Evolutionary conservation across 176 grass and related monocot genomes (phyloP).

Genomic region (Oryza glumipatula): DNA sequence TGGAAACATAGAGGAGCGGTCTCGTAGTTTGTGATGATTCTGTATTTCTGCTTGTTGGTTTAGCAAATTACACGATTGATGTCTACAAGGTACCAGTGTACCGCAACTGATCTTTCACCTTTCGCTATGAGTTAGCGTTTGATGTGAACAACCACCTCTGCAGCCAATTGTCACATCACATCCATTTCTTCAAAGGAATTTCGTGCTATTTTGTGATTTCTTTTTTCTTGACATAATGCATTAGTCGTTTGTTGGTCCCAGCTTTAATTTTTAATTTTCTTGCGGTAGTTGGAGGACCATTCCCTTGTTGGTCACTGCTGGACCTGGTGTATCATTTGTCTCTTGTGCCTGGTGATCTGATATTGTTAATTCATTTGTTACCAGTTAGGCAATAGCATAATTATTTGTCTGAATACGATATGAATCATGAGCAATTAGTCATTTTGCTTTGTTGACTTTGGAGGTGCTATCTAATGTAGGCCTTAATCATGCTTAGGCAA

Average conservation of each 20-base stretch:
- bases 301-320: neutral
- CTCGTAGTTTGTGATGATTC: neutral
- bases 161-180: neutral
- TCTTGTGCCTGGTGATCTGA: neutral
- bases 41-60: neutral
- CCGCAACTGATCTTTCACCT: neutral
- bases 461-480: slow-evolving; percentile 11
- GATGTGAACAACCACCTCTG: neutral
- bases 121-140: neutral
- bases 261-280: neutral
- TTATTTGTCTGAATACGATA: neutral
- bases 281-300: neutral
- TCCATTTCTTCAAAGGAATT: neutral
- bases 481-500: slow-evolving; percentile 27
- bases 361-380: neutral
- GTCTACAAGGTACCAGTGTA: neutral
- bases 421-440: neutral
- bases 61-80: neutral
- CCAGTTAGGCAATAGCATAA: neutral
- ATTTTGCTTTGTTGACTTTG: slow-evolving; percentile 6
- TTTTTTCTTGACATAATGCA: neutral
- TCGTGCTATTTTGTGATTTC: neutral
- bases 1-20: neutral
- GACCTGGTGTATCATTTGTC: neutral
- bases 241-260: neutral